These are phyloP conservation scores for Emydomyces testavorans DNA, from an alignment of 2,329 filamentous ascomycete species.

Conservation along the genomic window DNA sequence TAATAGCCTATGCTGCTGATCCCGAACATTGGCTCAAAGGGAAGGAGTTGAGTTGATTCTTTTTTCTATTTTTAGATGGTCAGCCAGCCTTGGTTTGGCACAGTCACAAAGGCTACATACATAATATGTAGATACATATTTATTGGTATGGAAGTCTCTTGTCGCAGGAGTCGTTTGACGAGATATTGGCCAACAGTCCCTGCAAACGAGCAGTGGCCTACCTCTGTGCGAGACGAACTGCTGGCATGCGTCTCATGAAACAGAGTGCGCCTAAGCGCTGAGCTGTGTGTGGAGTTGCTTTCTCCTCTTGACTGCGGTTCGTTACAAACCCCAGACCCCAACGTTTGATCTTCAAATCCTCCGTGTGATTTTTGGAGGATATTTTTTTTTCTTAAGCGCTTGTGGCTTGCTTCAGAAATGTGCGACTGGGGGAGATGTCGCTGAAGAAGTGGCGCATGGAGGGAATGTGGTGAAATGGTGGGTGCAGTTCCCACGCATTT, in stretches of 20 bases:
- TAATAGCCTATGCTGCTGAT: no score
- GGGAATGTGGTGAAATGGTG: neutral
- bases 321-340: neutral
- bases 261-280: neutral
- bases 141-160: no score
- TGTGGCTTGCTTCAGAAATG: neutral
- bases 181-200: neutral
- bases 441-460: neutral
- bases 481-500: neutral
- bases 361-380: neutral
- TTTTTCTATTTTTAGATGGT: no score
- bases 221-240: neutral
- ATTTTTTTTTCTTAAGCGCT: neutral
- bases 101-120: no score
- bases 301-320: neutral
- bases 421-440: neutral
- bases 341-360: neutral
- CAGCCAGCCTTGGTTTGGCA: no score
- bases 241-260: neutral
- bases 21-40: no score
- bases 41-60: no score
- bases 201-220: neutral
- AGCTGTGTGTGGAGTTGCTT: no score
- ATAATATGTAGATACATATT: no score
- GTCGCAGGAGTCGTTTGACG: neutral